Base-by-base conservation (phyloP, 768 basidiomycete genomes). In the Rhodotorula toruloides region DNA sequence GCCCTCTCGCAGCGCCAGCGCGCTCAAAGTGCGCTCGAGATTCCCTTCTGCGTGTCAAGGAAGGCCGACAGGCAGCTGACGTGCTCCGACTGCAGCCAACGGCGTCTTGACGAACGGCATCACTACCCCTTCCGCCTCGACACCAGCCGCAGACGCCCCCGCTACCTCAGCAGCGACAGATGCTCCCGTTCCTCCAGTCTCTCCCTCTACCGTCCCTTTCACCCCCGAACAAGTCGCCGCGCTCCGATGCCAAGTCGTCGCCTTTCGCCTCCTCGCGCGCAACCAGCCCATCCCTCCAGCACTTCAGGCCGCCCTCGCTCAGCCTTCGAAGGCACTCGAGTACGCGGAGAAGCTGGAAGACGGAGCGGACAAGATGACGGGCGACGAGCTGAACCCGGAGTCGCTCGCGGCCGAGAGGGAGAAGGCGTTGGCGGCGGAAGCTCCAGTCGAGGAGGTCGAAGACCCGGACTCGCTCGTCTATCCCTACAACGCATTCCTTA, bases 191-290 rank as follows among this genome's bases (percentile, higher is more conserved):
- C 43, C 56, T 5, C n/a, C 87, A 5, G 81, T 84, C 36, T 86
- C 87, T 0, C 87, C 89, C 44, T 71, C 68, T 19, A 25, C 52
- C 36, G 84, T 90, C 37, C 87, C 87, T 9, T 91, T 93, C 75
- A 86, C 88, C 8, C 79, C 76, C 0, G 86, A 88, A 65, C 90
- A 90, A 73, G 85, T 90, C 52, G 73, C 73, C 0, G 54, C 71
- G 11, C 70, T 76, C 55, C 58, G 59, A 32, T 58, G 61, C 31
- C 76, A 76, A 58, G 63, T 76, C 63, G 52, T 71, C 67, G 67
- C 74, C 17, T 74, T 65, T 61, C 73, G 72, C 50, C 71, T 74
- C 49, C 70, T 75, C 54, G 61, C 70, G 12, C 67, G 68, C 27
- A 73, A 74, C 67, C 44, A 67, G 40, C 73, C 76, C 43, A 58